Evolutionary conservation across 2,329 filamentous ascomycete genomes (phyloP), one percentile per base, ranked within the genome.

Genomic region (Colletotrichum sp.): DNA sequence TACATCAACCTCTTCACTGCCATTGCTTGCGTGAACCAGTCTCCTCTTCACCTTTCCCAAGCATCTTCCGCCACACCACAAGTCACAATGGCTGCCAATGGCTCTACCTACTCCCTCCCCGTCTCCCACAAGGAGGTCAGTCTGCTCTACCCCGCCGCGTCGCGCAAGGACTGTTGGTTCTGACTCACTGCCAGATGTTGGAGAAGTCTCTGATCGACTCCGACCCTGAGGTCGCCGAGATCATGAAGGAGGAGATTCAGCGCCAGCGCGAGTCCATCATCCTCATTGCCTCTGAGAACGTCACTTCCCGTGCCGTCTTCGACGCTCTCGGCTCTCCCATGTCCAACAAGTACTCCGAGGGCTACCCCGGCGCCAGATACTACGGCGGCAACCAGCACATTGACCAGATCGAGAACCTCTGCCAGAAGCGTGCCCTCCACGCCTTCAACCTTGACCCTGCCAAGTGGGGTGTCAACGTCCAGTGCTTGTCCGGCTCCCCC

Each of bases 301-400:
- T 99, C 88, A 99, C 97, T 75, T 99, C 97, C 78, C 96, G 96
- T 82, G 96, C 97, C 82, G 97, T 99, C 83, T 98, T 98, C 89
- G 96, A 99, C 89, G 97, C 97, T 77, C 93, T 99, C 80, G 97
- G 97, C 83, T 96, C 93, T 75, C 94, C 95, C 86, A 98, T 97
- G 95, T 95, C 95, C 87, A 98, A 99, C 92, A 99, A 99, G 90
- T 99, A 99, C 92, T 98, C 96, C 21, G 97, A 99, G 91, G 97
- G 97, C 80, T 98, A 98, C 87, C 97, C 97, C 80, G 97, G 97
- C 85, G 97, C 97, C 82, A 94, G 97, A 87, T 99, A 99, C 92
- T 99, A 99, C 84, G 97, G 97, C 84, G 97, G 97, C 84, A 99
- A 99, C 90, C 95, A 99, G 91, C 95, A 97, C 91, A 99, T 99